These are phyloP conservation scores for Talaromyces albobiverticillius DNA, from an alignment of 2,329 filamentous ascomycete genomes.

Conservation along the genomic window DNA sequence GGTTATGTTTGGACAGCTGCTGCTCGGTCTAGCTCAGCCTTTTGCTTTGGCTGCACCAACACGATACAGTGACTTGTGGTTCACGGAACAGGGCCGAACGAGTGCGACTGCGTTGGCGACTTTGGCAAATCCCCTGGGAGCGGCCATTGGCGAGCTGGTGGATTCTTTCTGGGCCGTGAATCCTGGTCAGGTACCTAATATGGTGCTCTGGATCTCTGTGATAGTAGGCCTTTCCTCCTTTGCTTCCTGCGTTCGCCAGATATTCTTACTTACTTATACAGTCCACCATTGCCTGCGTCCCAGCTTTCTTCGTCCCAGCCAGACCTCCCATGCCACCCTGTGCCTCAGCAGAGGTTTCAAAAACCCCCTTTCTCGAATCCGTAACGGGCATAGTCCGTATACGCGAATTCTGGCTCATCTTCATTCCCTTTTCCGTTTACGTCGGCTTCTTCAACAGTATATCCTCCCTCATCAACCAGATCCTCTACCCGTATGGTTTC, in stretches of 20 bases:
- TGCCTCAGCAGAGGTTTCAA: slow-evolving; percentile 59
- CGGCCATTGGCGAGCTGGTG: slow-evolving; percentile 82
- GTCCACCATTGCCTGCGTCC: slow-evolving; percentile 65
- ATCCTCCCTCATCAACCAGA: slow-evolving; percentile 84
- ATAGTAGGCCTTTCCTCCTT: slow-evolving; percentile 57
- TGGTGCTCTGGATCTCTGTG: slow-evolving; percentile 81
- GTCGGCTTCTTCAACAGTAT: slow-evolving; percentile 93
- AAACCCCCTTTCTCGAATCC: slow-evolving; percentile 52
- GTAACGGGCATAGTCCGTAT: slow-evolving; percentile 57
- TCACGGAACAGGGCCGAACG: slow-evolving; percentile 77
- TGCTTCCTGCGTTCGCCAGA: too few species aligned
- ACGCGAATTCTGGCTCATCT: slow-evolving; percentile 74
- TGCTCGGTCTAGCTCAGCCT: slow-evolving; percentile 85
- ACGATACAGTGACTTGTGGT: slow-evolving; percentile 92
- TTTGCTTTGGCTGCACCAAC: slow-evolving; percentile 89
- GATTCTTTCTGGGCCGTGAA: slow-evolving; percentile 71
- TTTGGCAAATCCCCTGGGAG: slow-evolving; percentile 85
- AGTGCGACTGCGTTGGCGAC: slow-evolving; percentile 82
- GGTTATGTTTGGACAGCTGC: slow-evolving; percentile 86
- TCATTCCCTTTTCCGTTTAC: slow-evolving; percentile 78
- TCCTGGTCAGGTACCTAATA: slow-evolving; percentile 66
- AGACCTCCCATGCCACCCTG: slow-evolving; percentile 74
- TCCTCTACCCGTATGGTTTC: slow-evolving; percentile 83
- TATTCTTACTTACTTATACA: slow-evolving; percentile 22
- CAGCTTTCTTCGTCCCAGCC: slow-evolving; percentile 77